These are phyloP conservation scores for Beauveria medogensis DNA, from an alignment of 2,329 filamentous ascomycete genomes.

Conservation along the genomic window DNA sequence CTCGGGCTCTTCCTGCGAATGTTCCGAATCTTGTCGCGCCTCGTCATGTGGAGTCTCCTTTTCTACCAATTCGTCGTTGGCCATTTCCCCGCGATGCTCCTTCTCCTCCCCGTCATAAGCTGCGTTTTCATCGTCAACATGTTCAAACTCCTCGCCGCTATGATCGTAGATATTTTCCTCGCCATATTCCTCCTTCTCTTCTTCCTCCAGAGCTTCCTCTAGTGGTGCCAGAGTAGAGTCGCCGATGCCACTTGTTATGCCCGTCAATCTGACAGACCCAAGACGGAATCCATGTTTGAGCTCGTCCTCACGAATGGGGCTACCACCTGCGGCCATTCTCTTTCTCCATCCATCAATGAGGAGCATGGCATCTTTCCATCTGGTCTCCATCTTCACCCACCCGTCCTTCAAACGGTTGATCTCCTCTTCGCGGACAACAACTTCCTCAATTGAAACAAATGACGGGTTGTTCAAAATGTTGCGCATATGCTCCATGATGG, in stretches of 20 bases:
- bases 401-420: conserved; percentile 75
- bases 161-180: conserved; percentile 21
- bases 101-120: conserved; percentile 31
- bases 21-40: background rate
- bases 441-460: conserved; percentile 91
- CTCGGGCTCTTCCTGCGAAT: conserved; percentile 18
- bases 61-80: conserved; percentile 27
- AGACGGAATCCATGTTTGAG: conserved; percentile 60
- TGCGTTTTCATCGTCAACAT: conserved; percentile 37
- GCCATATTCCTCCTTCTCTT: background rate
- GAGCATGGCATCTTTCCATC: conserved; percentile 82
- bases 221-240: conserved; percentile 13
- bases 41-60: background rate
- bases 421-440: conserved; percentile 85
- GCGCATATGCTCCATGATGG: conserved; percentile 71
- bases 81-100: conserved; percentile 16
- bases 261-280: conserved; percentile 48
- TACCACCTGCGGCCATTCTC: conserved; percentile 63
- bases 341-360: conserved; percentile 91
- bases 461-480: conserved; percentile 88
- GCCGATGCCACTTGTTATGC: conserved; percentile 35
- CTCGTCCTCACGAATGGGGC: conserved; percentile 61
- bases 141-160: conserved; percentile 32
- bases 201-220: background rate
- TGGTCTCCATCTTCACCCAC: conserved; percentile 87